Base-by-base conservation (phyloP, 352 stramenopile genomes). In the Phytophthora tentaculata region DNA sequence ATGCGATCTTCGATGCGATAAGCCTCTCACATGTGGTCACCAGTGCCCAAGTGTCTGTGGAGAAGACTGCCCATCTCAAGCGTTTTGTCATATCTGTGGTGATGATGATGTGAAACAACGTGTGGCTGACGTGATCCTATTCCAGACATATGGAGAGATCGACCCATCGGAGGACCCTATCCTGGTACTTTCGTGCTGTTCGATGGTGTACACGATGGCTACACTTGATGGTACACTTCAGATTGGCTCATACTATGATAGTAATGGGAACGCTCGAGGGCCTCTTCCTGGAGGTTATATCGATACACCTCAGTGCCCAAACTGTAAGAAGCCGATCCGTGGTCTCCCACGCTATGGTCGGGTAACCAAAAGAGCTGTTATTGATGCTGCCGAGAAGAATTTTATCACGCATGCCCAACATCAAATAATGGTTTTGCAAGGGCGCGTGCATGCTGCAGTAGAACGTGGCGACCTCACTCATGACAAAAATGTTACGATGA, bases 1-100 rank as follows among this genome's bases (percentile, higher is more conserved):
- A 20, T 91, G 79, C 39, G 61, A 88, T 50, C 43, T 62, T 37
- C 75, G 88, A 54, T 96, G 88, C 60, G 39, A 67, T 14, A 81
- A 76, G 45, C 47, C 64, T 0, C 74, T 90, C 28, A 41, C 28
- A 2, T 96, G 88, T 73, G 86, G 86, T 7, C 88, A 96, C 53
- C 82, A 77, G 20, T 96, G 88, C 37, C 86, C 86, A 4, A 84
- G 79, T 23, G 62, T 96, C 6, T 96, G 88, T 63, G 88, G 88
- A 14, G 86, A 94, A 74, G 28, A 68, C n/a, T 96, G 88, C 52
- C 83, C 78, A 5, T 56, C 73, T n/a, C 63, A 56, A 28, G 49
- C 71, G 16, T 86, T 79, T 39, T 96, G 88, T 63, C 71, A 84
- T n/a, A 58, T 77, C 9, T 95, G 87, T 70, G 77, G 76, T 14